Evolutionary conservation across 208 protist genomes (phyloP), one percentile per base, ranked within the genome.

Genomic region (Trypanosoma congolense): DNA sequence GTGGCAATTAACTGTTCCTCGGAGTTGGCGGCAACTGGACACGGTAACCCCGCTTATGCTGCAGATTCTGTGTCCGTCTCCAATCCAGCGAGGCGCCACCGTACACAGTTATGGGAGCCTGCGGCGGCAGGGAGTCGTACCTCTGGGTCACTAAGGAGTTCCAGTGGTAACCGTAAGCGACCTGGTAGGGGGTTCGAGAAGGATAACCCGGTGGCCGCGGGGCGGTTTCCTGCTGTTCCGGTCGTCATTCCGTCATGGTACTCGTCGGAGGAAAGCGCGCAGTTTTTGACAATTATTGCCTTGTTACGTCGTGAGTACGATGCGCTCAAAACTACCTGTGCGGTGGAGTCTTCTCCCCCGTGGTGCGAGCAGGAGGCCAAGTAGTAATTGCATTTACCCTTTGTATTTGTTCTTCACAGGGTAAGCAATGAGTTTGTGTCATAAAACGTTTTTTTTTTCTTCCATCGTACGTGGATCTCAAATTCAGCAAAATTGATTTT

Each of bases 211-310:
- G 14, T n/a, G 10, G 3, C 35, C 9, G 19, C 29, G 22, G 5
- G 14, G 10, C 29, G 24, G 25, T 30, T 59, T 30, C 50, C 50
- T 12, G 14, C 48, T 10, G 30, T 87, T 48, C 76, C 78, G 26
- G 67, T 71, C 43, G 58, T 83, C 25, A 81, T 91, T 43, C 62
- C 83, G 1, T 91, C 83, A 14, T 91, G 83, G 83, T 68, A 76
- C 29, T 65, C 68, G 21, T 36, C 66, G 44, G 53, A 71, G 12
- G 83, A 91, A 58, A 70, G 75, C 30, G 65, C 81, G 14, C 77
- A 87, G 65, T 87, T 91, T 56, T 33, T 87, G 24, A 44, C 59
- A 18, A 73, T 80, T 19, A 43, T 87, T 38, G 56, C 54, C 8
- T 41, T 83, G n/a, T 57, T 90, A 38, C 54, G 60, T 22, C 73